Percentiles rank a stretch among this genome's conserved stretches.
Conservation (phyloP, 225 moss, liverwort and hornwort genomes). For the Ulota crispa region DNA sequence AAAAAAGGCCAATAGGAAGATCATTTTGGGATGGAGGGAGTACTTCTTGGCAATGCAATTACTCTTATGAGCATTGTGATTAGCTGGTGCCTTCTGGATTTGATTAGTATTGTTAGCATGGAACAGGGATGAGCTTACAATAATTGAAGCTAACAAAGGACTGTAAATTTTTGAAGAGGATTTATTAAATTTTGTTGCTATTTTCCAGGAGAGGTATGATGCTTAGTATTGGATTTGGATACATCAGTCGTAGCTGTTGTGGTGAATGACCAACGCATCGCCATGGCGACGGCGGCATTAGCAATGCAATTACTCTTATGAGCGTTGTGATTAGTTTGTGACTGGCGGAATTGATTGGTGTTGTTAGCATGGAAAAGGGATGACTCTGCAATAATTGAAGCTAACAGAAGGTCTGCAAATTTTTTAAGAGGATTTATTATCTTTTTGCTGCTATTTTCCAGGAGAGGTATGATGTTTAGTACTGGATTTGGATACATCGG, state of each 20-base stretch:
- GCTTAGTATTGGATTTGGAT: neutral
- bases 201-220: constrained; percentile 30
- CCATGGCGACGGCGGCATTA: constrained; percentile 89
- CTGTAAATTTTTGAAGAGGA: neutral
- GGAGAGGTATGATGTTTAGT: constrained; percentile 21
- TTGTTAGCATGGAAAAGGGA: neutral
- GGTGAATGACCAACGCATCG: constrained; percentile 40
- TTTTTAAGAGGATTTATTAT: neutral
- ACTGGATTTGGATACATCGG: neutral
- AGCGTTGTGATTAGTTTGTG: too few species aligned
- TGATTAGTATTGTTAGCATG: neutral
- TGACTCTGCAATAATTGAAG: neutral
- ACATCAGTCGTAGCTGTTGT: neutral
- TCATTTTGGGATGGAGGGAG: too few species aligned
- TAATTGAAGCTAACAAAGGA: neutral
- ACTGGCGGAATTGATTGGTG: neutral
- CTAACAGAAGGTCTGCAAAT: neutral
- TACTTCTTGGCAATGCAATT: neutral
- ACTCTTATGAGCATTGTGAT: neutral
- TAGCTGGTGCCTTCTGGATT: neutral
- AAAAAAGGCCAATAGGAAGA: too few species aligned
- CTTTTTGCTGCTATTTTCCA: constrained; percentile 12
- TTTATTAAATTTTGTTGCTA: neutral
- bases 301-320: too few species aligned
- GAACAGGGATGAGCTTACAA: neutral